Evolutionary conservation across 805 yeast species (phyloP).

Genomic region (Cyberlindnera veronae): DNA sequence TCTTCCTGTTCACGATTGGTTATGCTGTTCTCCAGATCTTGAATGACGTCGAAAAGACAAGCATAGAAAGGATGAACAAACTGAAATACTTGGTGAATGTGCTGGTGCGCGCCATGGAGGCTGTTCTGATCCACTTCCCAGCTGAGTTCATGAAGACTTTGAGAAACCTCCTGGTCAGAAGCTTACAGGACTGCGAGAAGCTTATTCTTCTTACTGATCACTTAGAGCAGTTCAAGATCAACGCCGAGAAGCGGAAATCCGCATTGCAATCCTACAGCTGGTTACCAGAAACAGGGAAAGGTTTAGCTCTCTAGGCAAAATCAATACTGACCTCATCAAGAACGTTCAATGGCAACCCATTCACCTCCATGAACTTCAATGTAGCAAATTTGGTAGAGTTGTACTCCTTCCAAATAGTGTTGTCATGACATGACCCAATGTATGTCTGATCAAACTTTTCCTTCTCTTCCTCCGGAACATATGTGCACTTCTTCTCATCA

Average conservation of each 20-base stretch:
- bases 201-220: constrained; percentile 21
- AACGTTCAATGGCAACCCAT: constrained; percentile 20
- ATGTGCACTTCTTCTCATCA: constrained; percentile 34
- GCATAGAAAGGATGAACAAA: constrained; percentile 21
- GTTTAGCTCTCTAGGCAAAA: constrained; percentile 30
- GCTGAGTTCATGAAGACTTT: constrained; percentile 26
- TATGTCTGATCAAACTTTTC: constrained; percentile 32
- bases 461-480: constrained; percentile 40
- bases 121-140: constrained; percentile 29
- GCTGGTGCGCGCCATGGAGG: constrained; percentile 23
- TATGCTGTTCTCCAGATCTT: constrained; percentile 21
- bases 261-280: constrained; percentile 34
- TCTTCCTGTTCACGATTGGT: constrained; percentile 23
- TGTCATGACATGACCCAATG: constrained; percentile 42
- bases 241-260: constrained; percentile 27
- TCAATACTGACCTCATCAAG: constrained; percentile 22
- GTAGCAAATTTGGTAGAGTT: constrained; percentile 31
- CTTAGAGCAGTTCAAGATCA: constrained; percentile 17
- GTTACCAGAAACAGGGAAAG: constrained; percentile 33
- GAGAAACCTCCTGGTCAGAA: constrained; percentile 22
- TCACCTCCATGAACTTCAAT: constrained; percentile 14
- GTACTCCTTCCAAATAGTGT: constrained; percentile 36
- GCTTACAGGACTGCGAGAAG: constrained; percentile 26
- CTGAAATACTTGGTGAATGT: constrained; percentile 24
- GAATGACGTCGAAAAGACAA: constrained; percentile 19